Conservation (phyloP, 2,329 filamentous ascomycete genomes). For the Myrmaecium sp. region DNA sequence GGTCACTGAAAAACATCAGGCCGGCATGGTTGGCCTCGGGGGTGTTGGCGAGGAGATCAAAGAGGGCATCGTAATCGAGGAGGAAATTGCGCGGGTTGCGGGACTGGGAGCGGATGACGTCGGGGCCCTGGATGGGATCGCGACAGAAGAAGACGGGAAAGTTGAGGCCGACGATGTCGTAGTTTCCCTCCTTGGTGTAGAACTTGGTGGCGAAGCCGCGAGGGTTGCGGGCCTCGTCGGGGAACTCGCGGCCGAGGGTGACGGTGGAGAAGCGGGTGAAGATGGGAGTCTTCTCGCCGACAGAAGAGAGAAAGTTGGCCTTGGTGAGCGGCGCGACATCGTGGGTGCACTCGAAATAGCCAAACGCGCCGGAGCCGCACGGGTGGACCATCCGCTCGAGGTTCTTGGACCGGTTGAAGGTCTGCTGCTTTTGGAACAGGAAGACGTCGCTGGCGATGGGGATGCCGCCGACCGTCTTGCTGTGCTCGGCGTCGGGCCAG, state of each 20-base stretch:
- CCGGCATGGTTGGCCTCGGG: slow-evolving; percentile 33
- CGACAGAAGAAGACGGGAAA: slow-evolving; percentile 34
- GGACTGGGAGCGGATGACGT: slow-evolving; percentile 31
- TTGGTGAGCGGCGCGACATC: slow-evolving; percentile 20
- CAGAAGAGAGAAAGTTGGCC: slow-evolving; percentile 23
- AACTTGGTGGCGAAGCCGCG: slow-evolving; percentile 34
- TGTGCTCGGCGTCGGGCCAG: slow-evolving; percentile 32
- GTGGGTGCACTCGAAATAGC: slow-evolving; percentile 29
- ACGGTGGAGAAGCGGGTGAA: slow-evolving; percentile 30
- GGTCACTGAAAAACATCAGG: slow-evolving; percentile 34
- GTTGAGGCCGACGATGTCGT: slow-evolving; percentile 32
- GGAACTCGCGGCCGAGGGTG: slow-evolving; percentile 25
- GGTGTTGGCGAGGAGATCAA: slow-evolving; percentile 32
- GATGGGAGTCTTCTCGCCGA: slow-evolving; percentile 26
- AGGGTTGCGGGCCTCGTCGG: slow-evolving; percentile 29
- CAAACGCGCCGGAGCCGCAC: slow-evolving; percentile 27
- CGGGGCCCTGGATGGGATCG: slow-evolving; percentile 30
- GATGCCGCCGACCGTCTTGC: slow-evolving; percentile 36
- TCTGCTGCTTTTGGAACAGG: slow-evolving; percentile 37
- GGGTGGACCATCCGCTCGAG: slow-evolving; percentile 29
- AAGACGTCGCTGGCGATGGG: slow-evolving; percentile 34
- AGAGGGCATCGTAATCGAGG: slow-evolving; percentile 30
- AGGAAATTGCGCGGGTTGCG: slow-evolving; percentile 32
- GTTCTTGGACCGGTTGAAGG: slow-evolving; percentile 38
- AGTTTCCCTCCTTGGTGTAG: slow-evolving; percentile 32